These are phyloP conservation scores for Biscogniauxia mediterranea DNA, from an alignment of 2,329 filamentous ascomycete species.

Conservation along the genomic window DNA sequence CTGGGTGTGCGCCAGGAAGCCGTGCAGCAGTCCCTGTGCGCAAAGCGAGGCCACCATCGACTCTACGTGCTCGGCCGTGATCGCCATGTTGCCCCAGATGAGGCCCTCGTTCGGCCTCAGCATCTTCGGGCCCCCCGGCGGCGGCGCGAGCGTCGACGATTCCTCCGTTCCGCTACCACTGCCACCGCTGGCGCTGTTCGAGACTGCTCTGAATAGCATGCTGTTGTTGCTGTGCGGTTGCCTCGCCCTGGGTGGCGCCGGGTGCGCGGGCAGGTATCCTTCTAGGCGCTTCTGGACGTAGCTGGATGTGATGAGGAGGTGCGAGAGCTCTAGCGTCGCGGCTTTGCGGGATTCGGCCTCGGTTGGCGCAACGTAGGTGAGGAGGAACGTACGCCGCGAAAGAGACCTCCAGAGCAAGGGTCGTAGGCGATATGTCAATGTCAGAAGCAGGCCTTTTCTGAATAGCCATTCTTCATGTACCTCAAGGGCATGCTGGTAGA, in stretches of 20 bases:
- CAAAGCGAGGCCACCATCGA: conserved; percentile 73
- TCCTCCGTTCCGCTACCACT: conserved; percentile 26
- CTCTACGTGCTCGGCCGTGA: conserved; percentile 68
- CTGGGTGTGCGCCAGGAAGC: conserved; percentile 77
- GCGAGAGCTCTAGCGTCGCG: conserved; percentile 70
- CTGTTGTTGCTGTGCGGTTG: conserved; percentile 46
- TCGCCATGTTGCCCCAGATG: conserved; percentile 61
- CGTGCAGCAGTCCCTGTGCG: conserved; percentile 76
- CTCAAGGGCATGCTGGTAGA: conserved; percentile 69
- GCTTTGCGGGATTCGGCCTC: conserved; percentile 58
- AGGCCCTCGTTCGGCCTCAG: conserved; percentile 59
- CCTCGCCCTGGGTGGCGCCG: conserved; percentile 31
- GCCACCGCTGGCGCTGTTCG: conserved; percentile 41
- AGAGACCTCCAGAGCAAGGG: conserved; percentile 83
- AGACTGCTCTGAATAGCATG: conserved; percentile 52
- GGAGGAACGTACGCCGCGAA: conserved; percentile 71
- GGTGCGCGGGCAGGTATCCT: conserved; percentile 48
- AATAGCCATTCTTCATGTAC: conserved; percentile 70
- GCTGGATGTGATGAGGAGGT: conserved; percentile 62
- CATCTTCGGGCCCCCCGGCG: conserved; percentile 44
- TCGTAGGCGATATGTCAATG: conserved; percentile 73
- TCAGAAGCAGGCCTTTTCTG: conserved; percentile 70
- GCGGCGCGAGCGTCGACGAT: conserved; percentile 47
- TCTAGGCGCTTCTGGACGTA: conserved; percentile 65
- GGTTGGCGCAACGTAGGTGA: conserved; percentile 70